Percentiles rank a stretch among this genome's conserved stretches.
phyloP scores from a whole-genome alignment of 345 rosid genomes.

The Citrus sinensis region DNA sequence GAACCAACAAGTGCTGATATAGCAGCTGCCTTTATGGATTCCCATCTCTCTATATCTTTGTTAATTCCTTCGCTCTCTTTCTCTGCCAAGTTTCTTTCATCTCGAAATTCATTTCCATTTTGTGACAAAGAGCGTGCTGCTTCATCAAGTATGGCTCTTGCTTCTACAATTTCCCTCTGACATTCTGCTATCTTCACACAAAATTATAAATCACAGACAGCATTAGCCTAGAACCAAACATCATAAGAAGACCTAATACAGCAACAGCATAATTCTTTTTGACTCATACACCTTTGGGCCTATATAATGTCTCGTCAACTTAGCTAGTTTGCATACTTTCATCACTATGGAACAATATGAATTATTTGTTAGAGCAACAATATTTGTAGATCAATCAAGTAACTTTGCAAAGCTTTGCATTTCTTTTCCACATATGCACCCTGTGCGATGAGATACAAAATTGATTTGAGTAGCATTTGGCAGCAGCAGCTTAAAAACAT shows the following conservation, averaged over 20 bases:
- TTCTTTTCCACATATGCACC: background rate
- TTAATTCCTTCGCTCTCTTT: slow-evolving; percentile 19
- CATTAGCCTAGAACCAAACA: background rate
- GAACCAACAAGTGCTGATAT: slow-evolving; percentile 78
- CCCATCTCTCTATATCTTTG: slow-evolving; percentile 67
- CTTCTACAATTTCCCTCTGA: slow-evolving; percentile 68
- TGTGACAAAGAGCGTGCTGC: slow-evolving; percentile 56
- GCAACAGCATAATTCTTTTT: background rate
- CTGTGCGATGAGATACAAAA: background rate
- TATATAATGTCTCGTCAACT: background rate
- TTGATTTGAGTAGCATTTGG: background rate
- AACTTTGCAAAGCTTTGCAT: background rate
- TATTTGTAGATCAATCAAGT: background rate
- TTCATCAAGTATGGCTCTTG: slow-evolving; percentile 71
- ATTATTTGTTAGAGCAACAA: background rate
- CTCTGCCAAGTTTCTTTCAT: slow-evolving; percentile 6
- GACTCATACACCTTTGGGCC: background rate
- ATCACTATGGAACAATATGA: background rate
- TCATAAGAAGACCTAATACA: background rate
- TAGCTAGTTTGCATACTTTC: background rate
- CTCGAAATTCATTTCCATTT: slow-evolving; percentile 6
- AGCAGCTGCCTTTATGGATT: slow-evolving; percentile 70
- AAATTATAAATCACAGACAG: slow-evolving; percentile 7
- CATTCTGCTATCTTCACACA: slow-evolving; percentile 66
- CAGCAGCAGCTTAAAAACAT: background rate